Percentiles rank a stretch among this genome's conserved stretches.
Evolutionary conservation across 257 asterid species (phyloP).

Genomic region (Lycium ferocissimum): DNA sequence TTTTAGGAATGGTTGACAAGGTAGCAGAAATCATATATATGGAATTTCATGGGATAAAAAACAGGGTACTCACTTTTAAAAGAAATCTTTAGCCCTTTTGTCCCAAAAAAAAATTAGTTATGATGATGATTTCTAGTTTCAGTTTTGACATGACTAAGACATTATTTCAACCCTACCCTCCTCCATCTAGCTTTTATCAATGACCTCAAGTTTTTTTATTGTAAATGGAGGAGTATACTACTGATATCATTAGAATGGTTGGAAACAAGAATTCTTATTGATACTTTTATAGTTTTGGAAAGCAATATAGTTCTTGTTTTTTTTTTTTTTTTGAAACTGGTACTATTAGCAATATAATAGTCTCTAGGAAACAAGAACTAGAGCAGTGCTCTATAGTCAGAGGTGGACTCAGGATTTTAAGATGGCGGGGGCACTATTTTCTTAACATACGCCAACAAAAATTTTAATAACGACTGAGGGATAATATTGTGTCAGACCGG

Average conservation of each 20-base stretch:
- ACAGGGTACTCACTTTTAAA: not conserved
- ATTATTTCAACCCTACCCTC: not conserved
- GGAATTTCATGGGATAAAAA: not conserved
- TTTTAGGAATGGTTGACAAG: not conserved
- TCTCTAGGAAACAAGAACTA: too few relatives aligned
- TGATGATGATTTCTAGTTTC: not conserved
- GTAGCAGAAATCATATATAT: slow-evolving; percentile 4
- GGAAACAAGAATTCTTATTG: not conserved
- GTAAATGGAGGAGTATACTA: slow-evolving; percentile 3
- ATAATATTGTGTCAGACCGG: too few relatives aligned
- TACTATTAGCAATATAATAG: too few relatives aligned
- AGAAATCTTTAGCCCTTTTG: slow-evolving; percentile 3
- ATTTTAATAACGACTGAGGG: too few relatives aligned
- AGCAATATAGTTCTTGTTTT: not conserved
- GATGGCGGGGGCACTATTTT: too few relatives aligned
- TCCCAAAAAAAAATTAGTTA: not conserved
- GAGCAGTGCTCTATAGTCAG: too few relatives aligned
- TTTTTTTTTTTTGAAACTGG: not conserved
- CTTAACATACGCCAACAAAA: too few relatives aligned
- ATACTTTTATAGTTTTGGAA: not conserved
- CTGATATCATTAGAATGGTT: not conserved
- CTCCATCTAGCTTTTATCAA: not conserved
- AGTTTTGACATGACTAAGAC: not conserved
- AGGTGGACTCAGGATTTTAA: too few relatives aligned
- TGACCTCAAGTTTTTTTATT: not conserved